Evolutionary conservation across 129 eudicot species (phyloP), one percentile per base, ranked within the genome.

Genomic region (Mikania micrantha): DNA sequence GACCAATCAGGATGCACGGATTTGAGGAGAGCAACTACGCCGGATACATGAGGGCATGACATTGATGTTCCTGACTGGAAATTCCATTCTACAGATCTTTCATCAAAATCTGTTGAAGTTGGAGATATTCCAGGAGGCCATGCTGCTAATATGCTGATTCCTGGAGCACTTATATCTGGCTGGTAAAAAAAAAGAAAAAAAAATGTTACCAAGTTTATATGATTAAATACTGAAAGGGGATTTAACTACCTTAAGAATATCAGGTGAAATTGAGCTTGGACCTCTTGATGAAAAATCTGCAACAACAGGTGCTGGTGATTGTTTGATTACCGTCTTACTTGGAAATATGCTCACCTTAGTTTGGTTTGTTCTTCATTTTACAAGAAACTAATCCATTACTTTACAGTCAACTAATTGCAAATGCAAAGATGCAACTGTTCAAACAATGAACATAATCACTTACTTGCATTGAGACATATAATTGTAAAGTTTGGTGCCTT

Each of bases 121-220:
- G 96, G 96, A 56, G 92, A 53, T 52, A 78, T 74, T 44, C 54
- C 65, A 8, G 84, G 79, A 12, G 93, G 85, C 96, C 96, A 88
- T 62, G 90, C 92, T 79, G 93, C 96, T 63, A 88, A 69, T 66
- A 88, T 81, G 70, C 58, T 79, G 60, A 81, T 22, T 56, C 96
- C 96, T 4, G 96, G 96, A 8, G 93, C 96, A 68, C 63, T 83
- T 63, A 88, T 79, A 61, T 88, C 96, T 31, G 93, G 96, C 96
- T 88, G 80, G 10, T 56, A 56, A 25, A 27, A 12, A 12, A 0
- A n/a, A 44, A 44, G 11, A 52, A 52, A 52, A 56, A 11, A 25
- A 24, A 25, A 9, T 56, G 36, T 56, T 27, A 56, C 13, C 2
- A 13, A 54, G 10, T 49, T 21, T 57, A 40, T 19, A 47, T 63